Conservation (phyloP, 768 basidiomycete species). For the Suillus plorans region DNA sequence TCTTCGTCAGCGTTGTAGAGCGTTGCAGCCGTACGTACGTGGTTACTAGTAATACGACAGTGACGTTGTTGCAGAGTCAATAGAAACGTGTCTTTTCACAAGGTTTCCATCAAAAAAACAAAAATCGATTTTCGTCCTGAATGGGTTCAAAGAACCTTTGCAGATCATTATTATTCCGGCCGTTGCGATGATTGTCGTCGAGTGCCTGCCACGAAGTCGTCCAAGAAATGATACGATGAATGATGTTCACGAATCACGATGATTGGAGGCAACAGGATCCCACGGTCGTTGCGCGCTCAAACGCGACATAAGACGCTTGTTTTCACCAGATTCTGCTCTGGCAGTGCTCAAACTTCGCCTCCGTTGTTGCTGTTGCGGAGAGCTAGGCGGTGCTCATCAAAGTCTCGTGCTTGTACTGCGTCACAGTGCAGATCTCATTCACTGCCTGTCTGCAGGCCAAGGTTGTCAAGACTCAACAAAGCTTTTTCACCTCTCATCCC, state of each 20-base stretch:
- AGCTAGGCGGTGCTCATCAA: neutral
- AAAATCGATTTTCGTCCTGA: neutral
- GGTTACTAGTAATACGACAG: neutral
- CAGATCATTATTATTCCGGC: neutral
- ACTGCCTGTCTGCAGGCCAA: neutral
- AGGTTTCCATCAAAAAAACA: neutral
- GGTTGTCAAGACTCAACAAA: neutral
- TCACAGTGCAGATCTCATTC: neutral
- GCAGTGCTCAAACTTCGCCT: neutral
- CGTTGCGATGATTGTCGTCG: neutral
- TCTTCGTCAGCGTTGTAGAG: neutral
- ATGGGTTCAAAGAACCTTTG: conserved; percentile 1
- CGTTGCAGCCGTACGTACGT: neutral
- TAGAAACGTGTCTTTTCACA: neutral
- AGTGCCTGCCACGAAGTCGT: neutral
- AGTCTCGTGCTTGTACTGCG: neutral
- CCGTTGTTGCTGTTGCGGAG: neutral
- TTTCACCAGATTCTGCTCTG: neutral
- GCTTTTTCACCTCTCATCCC: neutral
- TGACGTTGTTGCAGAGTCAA: neutral
- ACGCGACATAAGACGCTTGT: neutral
- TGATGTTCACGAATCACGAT: neutral
- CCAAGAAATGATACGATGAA: neutral
- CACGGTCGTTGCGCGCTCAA: neutral
- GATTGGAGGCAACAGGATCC: neutral